Conservation (phyloP, 371 early-diverging fungal species). For the Apophysomyces variabilis region DNA sequence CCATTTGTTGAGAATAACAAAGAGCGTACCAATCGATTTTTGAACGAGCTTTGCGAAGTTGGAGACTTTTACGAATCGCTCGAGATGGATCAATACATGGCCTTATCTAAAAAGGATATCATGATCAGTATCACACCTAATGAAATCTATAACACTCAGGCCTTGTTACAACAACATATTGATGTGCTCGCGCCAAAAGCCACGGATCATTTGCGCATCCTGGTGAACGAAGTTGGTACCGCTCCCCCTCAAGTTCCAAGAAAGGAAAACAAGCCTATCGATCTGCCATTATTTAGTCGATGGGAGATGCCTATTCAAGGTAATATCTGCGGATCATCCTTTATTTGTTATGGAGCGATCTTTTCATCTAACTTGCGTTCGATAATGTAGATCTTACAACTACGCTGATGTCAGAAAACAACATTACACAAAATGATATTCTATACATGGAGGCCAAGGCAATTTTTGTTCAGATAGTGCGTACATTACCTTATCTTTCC, state of each 20-base stretch:
- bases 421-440: conserved; percentile 86
- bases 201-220: conserved; percentile 77
- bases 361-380: too few species aligned
- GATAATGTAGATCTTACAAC: conserved; percentile 45
- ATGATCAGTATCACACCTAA: conserved; percentile 86
- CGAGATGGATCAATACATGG: conserved; percentile 96
- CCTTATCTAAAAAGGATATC: conserved; percentile 87
- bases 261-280: conserved; percentile 79
- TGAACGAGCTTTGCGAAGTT: conserved; percentile 90
- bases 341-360: too few species aligned
- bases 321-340: conserved; percentile 2
- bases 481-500: conserved; percentile 69
- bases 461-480: conserved; percentile 87
- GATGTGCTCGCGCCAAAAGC: conserved; percentile 76
- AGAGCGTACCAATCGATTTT: conserved; percentile 77
- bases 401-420: conserved; percentile 71
- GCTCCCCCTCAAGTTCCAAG: conserved; percentile 82
- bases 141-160: conserved; percentile 90
- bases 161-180: conserved; percentile 78
- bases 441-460: conserved; percentile 94
- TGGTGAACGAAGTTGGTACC: conserved; percentile 77
- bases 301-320: conserved; percentile 90
- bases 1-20: conserved; percentile 88
- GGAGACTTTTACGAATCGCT: conserved; percentile 91
- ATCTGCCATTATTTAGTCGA: conserved; percentile 80